These are phyloP conservation scores for Talaromyces sp. DNA, from an alignment of 2,329 filamentous ascomycete species.

Conservation along the genomic window DNA sequence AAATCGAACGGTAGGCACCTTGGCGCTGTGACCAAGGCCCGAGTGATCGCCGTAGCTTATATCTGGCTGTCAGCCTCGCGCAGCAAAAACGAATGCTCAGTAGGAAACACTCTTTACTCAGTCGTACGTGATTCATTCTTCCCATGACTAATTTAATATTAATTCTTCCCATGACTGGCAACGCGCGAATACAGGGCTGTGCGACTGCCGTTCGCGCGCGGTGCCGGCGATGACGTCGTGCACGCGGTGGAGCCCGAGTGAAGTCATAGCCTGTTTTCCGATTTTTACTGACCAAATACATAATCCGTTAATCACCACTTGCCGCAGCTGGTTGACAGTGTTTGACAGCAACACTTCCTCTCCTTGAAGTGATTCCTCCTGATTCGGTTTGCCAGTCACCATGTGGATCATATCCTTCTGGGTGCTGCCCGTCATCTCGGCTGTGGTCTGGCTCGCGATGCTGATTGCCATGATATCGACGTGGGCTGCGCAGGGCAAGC, in stretches of 20 bases:
- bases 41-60: no score
- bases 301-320: not conserved
- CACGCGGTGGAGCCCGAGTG: not conserved
- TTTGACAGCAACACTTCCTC: no score
- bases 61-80: no score
- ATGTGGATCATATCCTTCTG: slow-evolving; percentile 45
- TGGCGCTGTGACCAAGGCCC: not conserved
- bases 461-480: slow-evolving; percentile 55
- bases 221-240: slow-evolving; percentile 8
- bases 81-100: no score
- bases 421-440: slow-evolving; percentile 57
- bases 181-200: not conserved
- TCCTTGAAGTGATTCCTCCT: no score
- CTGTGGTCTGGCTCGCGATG: slow-evolving; percentile 54
- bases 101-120: no score
- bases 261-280: not conserved
- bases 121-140: not conserved
- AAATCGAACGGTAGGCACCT: not conserved
- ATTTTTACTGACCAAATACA: not conserved
- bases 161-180: not conserved
- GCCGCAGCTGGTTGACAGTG: no score
- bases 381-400: no score
- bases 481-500: slow-evolving; percentile 51
- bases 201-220: not conserved
- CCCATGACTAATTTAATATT: no score